Percentiles rank a stretch among this genome's conserved stretches.
Conservation (phyloP, 371 early-diverging fungal species). For the Nematocida sp. region DNA sequence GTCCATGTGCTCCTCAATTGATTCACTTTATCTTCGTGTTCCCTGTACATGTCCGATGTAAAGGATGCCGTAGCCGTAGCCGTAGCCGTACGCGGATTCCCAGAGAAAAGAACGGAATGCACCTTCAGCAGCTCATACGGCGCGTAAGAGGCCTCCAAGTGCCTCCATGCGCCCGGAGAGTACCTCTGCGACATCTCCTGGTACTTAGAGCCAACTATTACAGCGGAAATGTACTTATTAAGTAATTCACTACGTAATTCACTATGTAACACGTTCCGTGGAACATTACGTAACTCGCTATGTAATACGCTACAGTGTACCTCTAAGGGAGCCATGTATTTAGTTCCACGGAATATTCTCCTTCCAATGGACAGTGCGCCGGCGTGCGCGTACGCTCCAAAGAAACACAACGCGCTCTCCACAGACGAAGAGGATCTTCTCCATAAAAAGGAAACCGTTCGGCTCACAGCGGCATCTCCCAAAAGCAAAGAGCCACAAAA, state of each 20-base stretch:
- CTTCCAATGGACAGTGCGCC: not conserved
- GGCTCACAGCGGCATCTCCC: not conserved
- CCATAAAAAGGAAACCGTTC: not conserved
- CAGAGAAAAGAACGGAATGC: not conserved
- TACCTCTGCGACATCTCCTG: slow-evolving; percentile 20
- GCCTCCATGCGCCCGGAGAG: slow-evolving; percentile 30
- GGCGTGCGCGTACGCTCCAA: too few species aligned
- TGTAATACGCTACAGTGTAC: too few species aligned
- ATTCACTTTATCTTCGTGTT: slow-evolving; percentile 5
- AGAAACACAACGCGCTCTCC: not conserved
- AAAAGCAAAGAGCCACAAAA: not conserved
- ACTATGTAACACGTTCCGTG: too few species aligned
- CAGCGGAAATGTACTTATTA: not conserved
- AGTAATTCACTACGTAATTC: too few species aligned
- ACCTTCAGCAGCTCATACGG: slow-evolving; percentile 26
- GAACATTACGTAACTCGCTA: too few species aligned
- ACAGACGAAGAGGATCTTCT: not conserved
- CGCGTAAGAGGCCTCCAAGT: not conserved
- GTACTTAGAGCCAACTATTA: slow-evolving; percentile 14
- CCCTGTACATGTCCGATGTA: slow-evolving; percentile 28
- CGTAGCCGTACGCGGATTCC: not conserved
- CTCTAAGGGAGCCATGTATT: not conserved
- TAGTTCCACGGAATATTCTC: not conserved
- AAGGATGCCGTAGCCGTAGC: not conserved
- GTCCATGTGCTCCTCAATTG: slow-evolving; percentile 8